Conservation (phyloP, 2,329 filamentous ascomycete genomes). For the Shiraia sp. region DNA sequence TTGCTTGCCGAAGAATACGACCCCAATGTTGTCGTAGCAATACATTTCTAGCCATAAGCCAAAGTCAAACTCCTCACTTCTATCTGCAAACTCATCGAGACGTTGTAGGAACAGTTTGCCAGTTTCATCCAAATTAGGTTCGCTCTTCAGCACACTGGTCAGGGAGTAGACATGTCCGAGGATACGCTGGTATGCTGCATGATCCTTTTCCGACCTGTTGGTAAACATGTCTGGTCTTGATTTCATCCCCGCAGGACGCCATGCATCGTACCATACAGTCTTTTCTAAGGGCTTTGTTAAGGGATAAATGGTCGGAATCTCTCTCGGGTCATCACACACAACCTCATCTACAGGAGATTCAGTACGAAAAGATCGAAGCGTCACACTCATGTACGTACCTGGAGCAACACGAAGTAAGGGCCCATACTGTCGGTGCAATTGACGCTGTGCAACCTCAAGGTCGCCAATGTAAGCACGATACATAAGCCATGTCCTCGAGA, state of each 20-base stretch:
- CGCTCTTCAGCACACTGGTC: conserved; percentile 17
- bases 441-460: conserved; percentile 15
- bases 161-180: conserved; percentile 20
- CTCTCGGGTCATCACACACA: conserved; percentile 14
- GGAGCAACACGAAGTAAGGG: conserved; percentile 53
- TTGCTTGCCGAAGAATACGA: conserved; percentile 17
- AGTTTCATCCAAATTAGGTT: conserved; percentile 10
- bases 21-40: conserved; percentile 9
- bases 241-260: conserved; percentile 17
- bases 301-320: conserved; percentile 24
- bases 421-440: conserved; percentile 35
- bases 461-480: conserved; percentile 24
- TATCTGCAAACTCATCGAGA: conserved; percentile 10
- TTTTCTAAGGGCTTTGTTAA: conserved; percentile 22
- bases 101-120: conserved; percentile 2
- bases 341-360: conserved; percentile 41
- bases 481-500: conserved; percentile 32
- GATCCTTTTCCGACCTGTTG: conserved; percentile 11
- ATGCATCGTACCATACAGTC: conserved; percentile 27
- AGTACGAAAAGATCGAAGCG: background rate
- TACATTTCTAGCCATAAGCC: conserved; percentile 32
- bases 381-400: background rate
- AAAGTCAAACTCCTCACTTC: conserved; percentile 7
- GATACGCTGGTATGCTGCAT: conserved; percentile 14
- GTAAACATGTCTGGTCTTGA: conserved; percentile 20